Base-by-base conservation (phyloP, 306 rosid genomes). In the Cicer chorassanicum region DNA sequence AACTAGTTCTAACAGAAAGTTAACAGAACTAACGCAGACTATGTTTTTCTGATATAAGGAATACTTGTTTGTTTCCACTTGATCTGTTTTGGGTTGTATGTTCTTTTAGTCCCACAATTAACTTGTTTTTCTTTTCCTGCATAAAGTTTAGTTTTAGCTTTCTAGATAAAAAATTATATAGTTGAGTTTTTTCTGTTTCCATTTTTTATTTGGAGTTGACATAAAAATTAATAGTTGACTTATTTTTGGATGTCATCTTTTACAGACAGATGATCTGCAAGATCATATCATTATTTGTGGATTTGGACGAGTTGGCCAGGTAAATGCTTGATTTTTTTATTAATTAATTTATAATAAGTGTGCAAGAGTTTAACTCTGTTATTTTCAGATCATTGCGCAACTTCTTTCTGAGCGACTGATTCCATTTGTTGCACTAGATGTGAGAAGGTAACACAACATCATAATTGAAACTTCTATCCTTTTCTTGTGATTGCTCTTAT, bases 221-320 rank as follows among this genome's bases (percentile, higher is more conserved):
- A 60, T 60, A 64, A 55, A 75, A 68, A 18, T 48, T 64, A 42
- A 16, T 50, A n/a, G 72, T 68, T 77, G 80, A 75, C 81, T 69
- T 78, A 53, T 51, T 68, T 82, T 70, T 68, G 80, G 72, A 67
- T 83, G 80, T 53, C 46, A 72, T 62, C 78, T 75, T 83, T 86
- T 81, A 55, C 92, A 95, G 99, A 95, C 99, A 1, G 99, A 95
- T 80, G 99, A 95, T 89, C 88, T 95, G 84, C 99, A 95, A 92
- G 99, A 88, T 86, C 99, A 95, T 81, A 95, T 95, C 34, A 92
- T 95, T 67, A 78, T 95, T 78, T 95, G 99, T 73, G 99, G 99
- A 81, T 95, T 92, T 87, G 99, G 99, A 85, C 93, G 99, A 78
- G 99, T 92, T 78, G 99, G 99, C 66, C 99, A 95, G 98, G 99